Evolutionary conservation across 2,329 filamentous ascomycete genomes (phyloP).

Genomic region (Ceratocystis papillata): DNA sequence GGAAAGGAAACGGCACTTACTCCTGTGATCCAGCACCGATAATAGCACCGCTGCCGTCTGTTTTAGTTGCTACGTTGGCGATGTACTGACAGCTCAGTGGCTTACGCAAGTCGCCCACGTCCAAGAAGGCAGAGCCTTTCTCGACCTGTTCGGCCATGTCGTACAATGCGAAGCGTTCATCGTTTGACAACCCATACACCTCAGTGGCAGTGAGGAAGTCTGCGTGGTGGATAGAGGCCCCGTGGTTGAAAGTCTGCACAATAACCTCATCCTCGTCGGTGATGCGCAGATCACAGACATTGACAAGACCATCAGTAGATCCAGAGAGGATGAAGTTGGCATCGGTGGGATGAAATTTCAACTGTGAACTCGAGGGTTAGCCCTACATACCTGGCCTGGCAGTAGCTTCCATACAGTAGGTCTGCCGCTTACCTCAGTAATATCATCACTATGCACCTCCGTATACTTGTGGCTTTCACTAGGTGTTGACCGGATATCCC

Average conservation of each 20-base stretch:
- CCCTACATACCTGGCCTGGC: not conserved
- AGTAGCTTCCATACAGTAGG: not conserved
- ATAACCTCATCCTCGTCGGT: constrained; percentile 67
- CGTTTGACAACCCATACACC: constrained; percentile 64
- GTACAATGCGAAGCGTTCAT: constrained; percentile 67
- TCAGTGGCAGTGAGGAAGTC: constrained; percentile 56
- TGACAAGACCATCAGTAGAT: constrained; percentile 70
- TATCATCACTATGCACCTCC: constrained; percentile 57
- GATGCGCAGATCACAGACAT: constrained; percentile 60
- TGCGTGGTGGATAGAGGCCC: constrained; percentile 61
- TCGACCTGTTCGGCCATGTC: constrained; percentile 54
- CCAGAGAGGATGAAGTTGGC: constrained; percentile 58
- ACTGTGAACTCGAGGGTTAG: constrained; percentile 22
- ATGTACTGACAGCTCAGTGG: constrained; percentile 63
- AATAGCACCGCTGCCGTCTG: constrained; percentile 47
- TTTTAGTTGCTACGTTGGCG: constrained; percentile 52
- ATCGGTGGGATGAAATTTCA: constrained; percentile 47
- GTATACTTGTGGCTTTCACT: constrained; percentile 45
- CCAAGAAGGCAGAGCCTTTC: constrained; percentile 43
- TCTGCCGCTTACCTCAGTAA: constrained; percentile 39
- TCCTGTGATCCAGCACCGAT: constrained; percentile 58
- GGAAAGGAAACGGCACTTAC: constrained; percentile 35
- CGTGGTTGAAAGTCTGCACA: constrained; percentile 67
- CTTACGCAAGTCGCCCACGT: constrained; percentile 60
- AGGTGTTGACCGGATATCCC: constrained; percentile 47